A percentile compares a stretch with the other conserved stretches of the same genome.
These are phyloP conservation scores for Hyaloscypha hepaticicola DNA, from an alignment of 495 filamentous ascomycete genomes.

Conservation along the genomic window DNA sequence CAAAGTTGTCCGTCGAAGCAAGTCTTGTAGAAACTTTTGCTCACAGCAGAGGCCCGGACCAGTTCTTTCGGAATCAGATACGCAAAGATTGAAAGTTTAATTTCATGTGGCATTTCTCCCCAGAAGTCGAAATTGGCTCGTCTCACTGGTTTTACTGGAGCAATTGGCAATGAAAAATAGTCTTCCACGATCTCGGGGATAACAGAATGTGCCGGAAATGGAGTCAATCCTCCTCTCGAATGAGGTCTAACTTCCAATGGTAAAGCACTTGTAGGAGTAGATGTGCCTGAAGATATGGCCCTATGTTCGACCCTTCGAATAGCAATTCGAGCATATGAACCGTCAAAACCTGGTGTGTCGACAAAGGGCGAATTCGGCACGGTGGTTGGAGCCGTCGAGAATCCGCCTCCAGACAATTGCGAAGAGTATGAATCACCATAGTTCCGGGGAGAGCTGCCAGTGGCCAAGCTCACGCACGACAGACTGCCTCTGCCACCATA, in stretches of 20 bases:
- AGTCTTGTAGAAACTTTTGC: conserved; percentile 74
- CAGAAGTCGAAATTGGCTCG: conserved; percentile 67
- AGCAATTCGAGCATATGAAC: conserved; percentile 16
- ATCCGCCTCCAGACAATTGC: conserved; percentile 55
- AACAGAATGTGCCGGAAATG: conserved; percentile 17
- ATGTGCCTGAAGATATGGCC: conserved; percentile 32
- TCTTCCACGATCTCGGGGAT: conserved; percentile 37
- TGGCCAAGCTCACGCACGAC: conserved; percentile 82
- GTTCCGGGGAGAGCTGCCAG: conserved; percentile 36
- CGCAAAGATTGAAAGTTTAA: conserved; percentile 73
- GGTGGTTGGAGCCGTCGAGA: conserved; percentile 65
- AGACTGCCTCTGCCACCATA: conserved; percentile 54
- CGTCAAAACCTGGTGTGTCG: conserved; percentile 28
- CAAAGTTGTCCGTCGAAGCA: conserved; percentile 97
- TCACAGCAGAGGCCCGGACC: conserved; percentile 77
- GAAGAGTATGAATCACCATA: conserved; percentile 58
- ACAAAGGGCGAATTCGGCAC: conserved; percentile 43
- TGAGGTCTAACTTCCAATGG: conserved; percentile 61
- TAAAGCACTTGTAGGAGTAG: conserved; percentile 52
- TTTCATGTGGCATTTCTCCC: conserved; percentile 76
- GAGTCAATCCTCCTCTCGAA: conserved; percentile 40
- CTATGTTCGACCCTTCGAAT: conserved; percentile 34
- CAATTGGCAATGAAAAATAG: conserved; percentile 45
- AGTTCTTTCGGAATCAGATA: conserved; percentile 80
- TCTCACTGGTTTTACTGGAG: conserved; percentile 34